Conservation (phyloP, 1,284 basidiomycete species). For the Trichosporon faecale region DNA sequence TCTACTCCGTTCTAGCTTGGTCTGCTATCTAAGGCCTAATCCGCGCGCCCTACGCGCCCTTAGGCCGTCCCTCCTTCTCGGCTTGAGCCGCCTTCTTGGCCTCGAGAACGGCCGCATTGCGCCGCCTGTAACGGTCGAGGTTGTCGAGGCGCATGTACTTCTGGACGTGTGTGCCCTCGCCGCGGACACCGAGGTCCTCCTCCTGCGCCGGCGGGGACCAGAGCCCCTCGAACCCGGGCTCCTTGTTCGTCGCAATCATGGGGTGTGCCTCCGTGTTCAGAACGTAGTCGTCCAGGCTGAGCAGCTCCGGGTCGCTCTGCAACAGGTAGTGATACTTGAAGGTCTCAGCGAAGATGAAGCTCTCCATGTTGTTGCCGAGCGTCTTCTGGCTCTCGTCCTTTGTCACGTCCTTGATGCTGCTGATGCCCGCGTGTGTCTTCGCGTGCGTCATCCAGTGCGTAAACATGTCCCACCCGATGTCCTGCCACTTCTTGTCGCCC, state of each 20-base stretch:
- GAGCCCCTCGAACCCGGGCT: conserved; percentile 38
- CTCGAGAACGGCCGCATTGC: background rate
- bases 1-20: too few species aligned
- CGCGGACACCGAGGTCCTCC: conserved; percentile 38
- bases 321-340: conserved; percentile 56
- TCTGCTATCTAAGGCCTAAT: background rate
- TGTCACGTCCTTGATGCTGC: conserved; percentile 54
- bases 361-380: conserved; percentile 53
- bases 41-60: background rate
- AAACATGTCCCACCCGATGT: conserved; percentile 61
- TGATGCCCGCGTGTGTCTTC: conserved; percentile 50
- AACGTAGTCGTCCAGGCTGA: conserved; percentile 60
- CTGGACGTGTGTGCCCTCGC: conserved; percentile 48
- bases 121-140: conserved; percentile 19
- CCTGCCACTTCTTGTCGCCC: conserved; percentile 58
- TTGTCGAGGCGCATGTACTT: conserved; percentile 38
- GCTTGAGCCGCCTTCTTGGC: conserved; percentile 14
- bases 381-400: conserved; percentile 34
- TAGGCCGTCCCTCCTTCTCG: conserved; percentile 22
- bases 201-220: conserved; percentile 31
- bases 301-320: conserved; percentile 56
- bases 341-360: conserved; percentile 59
- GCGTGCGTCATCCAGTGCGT: conserved; percentile 56
- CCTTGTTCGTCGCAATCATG: conserved; percentile 40
- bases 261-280: conserved; percentile 56